phyloP scores from a whole-genome alignment of 805 yeast genomes.

The Myxozyma neotropica region DNA sequence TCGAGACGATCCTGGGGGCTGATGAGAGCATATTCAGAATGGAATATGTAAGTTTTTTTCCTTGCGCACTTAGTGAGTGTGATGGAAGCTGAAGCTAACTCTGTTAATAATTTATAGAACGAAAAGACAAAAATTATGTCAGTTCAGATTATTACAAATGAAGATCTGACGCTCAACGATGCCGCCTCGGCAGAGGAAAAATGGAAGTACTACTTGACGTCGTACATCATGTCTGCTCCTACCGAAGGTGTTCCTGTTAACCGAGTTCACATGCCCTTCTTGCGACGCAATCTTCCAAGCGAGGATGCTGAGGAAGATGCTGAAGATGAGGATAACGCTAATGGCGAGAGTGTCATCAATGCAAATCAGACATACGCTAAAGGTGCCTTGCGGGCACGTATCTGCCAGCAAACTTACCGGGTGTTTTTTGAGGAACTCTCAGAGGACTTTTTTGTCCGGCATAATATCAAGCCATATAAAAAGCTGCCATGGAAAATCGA shows the following conservation, averaged over 20 bases:
- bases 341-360: not conserved
- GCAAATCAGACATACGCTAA: constrained; percentile 19
- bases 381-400: constrained; percentile 74
- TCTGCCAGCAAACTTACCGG: constrained; percentile 76
- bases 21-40: constrained; percentile 95
- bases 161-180: constrained; percentile 82
- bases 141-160: constrained; percentile 82
- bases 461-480: constrained; percentile 20
- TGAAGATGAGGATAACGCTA: constrained; percentile 19
- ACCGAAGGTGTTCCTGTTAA: constrained; percentile 91
- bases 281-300: constrained; percentile 50
- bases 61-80: no score
- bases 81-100: no score
- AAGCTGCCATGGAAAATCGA: constrained; percentile 26
- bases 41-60: constrained; percentile 49
- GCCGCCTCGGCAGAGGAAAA: constrained; percentile 69
- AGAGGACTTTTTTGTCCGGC: constrained; percentile 73
- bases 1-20: constrained; percentile 73
- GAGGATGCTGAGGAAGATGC: constrained; percentile 34
- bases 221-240: constrained; percentile 91
- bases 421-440: constrained; percentile 79
- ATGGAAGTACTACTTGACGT: constrained; percentile 92
- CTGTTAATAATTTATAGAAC: no score
- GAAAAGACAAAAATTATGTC: constrained; percentile 55
- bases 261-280: constrained; percentile 75